Conservation (phyloP, 306 rosid genomes). For the Begonia peltatifolia region DNA sequence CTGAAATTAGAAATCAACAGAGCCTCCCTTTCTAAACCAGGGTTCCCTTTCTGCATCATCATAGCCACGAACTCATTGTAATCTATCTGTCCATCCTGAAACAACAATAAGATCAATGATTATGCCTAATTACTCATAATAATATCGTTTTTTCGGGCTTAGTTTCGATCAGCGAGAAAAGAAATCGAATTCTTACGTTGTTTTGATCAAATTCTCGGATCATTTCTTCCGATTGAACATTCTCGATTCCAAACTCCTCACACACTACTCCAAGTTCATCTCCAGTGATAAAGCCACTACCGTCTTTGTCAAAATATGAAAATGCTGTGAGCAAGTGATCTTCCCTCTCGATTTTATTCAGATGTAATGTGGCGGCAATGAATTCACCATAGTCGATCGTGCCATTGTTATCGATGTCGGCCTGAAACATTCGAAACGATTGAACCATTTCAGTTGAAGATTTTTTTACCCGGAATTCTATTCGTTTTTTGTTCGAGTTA, state of each 20-base stretch:
- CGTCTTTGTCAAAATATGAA: slow-evolving; percentile 20
- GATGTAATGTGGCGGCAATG: slow-evolving; percentile 38
- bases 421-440: slow-evolving; percentile 18
- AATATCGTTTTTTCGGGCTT: too few species aligned
- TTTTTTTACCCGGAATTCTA: background rate
- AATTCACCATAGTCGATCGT: slow-evolving; percentile 23
- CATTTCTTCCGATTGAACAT: slow-evolving; percentile 39
- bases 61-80: slow-evolving; percentile 45
- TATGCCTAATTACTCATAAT: too few species aligned
- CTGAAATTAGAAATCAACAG: background rate
- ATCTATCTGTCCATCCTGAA: slow-evolving; percentile 64
- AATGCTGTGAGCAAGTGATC: slow-evolving; percentile 42
- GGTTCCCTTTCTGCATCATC: slow-evolving; percentile 5
- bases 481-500: background rate
- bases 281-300: background rate
- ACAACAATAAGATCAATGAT: background rate
- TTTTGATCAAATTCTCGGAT: slow-evolving; percentile 50
- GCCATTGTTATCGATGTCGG: slow-evolving; percentile 40
- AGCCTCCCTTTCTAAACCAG: slow-evolving; percentile 13
- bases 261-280: slow-evolving; percentile 9
- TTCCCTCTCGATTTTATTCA: slow-evolving; percentile 48
- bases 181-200: slow-evolving; percentile 19
- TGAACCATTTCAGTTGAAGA: background rate
- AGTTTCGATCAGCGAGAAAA: too few species aligned
- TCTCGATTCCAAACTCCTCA: slow-evolving; percentile 43